These are phyloP conservation scores for Naganishia onofrii DNA, from an alignment of 768 basidiomycete genomes.

Conservation along the genomic window DNA sequence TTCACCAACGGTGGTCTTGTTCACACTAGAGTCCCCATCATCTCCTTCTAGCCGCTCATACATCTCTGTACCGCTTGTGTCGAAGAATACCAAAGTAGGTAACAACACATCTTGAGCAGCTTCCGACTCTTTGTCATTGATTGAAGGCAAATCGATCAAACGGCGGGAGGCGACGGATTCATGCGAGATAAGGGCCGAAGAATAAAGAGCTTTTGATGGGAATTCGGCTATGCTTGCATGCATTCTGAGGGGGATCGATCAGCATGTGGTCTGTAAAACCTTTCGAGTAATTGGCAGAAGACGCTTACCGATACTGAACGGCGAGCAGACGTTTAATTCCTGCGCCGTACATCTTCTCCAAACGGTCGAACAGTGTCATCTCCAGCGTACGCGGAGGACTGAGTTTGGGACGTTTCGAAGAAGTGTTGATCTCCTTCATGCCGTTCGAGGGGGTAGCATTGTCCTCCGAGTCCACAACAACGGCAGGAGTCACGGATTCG, in stretches of 20 bases:
- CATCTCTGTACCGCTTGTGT: conserved; percentile 90
- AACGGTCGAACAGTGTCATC: conserved; percentile 84
- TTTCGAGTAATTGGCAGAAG: background rate
- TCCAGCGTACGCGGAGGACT: conserved; percentile 67
- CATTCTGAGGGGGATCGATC: conserved; percentile 68
- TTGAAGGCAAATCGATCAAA: conserved; percentile 66
- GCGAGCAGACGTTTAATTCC: conserved; percentile 81
- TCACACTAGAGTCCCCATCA: conserved; percentile 54
- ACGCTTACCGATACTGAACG: conserved; percentile 67
- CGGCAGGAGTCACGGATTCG: background rate
- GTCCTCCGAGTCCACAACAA: background rate
- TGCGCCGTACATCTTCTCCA: conserved; percentile 82
- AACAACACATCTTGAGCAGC: conserved; percentile 70
- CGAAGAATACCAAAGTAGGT: conserved; percentile 84
- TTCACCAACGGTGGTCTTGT: conserved; percentile 54
- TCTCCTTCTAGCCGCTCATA: conserved; percentile 70
- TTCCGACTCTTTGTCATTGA: conserved; percentile 56
- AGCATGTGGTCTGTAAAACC: background rate
- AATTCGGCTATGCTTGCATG: conserved; percentile 79
- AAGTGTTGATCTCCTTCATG: conserved; percentile 22
- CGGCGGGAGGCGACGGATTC: conserved; percentile 69
- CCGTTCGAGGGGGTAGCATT: background rate
- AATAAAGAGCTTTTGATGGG: conserved; percentile 78
- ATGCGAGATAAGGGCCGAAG: conserved; percentile 67
- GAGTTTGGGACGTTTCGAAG: conserved; percentile 32